phyloP scores from a whole-genome alignment of 768 basidiomycete species.

The Russula olivacea region DNA sequence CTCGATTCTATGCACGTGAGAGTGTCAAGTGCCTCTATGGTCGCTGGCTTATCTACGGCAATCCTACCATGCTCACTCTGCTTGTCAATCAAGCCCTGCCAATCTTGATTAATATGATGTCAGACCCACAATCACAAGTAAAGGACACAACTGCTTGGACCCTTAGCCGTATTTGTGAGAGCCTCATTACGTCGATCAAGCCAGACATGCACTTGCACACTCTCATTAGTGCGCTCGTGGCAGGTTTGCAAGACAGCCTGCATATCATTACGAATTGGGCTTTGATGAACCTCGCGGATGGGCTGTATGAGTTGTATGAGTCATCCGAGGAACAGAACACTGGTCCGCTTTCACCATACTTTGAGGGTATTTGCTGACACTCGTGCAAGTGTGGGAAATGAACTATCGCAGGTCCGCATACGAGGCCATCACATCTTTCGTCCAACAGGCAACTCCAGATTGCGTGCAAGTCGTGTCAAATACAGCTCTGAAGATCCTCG shows the following conservation, averaged over 20 bases:
- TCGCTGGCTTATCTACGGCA: too few relatives aligned
- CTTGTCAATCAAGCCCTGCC: slow-evolving; percentile 93
- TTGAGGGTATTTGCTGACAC: slow-evolving; percentile 56
- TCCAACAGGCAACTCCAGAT: slow-evolving; percentile 74
- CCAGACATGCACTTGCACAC: slow-evolving; percentile 83
- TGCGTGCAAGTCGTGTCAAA: slow-evolving; percentile 76
- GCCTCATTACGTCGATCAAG: slow-evolving; percentile 80
- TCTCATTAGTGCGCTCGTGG: slow-evolving; percentile 76
- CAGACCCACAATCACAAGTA: slow-evolving; percentile 75
- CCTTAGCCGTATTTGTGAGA: slow-evolving; percentile 88
- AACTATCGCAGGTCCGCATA: slow-evolving; percentile 95
- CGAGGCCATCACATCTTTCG: slow-evolving; percentile 86
- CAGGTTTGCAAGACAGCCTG: slow-evolving; percentile 71
- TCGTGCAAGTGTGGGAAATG: slow-evolving; percentile 55
- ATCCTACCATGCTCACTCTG: slow-evolving; percentile 76
- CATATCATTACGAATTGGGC: slow-evolving; percentile 92
- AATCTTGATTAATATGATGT: slow-evolving; percentile 93
- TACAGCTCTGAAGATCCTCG: slow-evolving; percentile 74
- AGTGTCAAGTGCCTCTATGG: too few relatives aligned
- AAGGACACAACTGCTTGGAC: slow-evolving; percentile 99
- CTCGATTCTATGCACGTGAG: too few relatives aligned
- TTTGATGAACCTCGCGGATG: slow-evolving; percentile 91
- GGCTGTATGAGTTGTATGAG: slow-evolving; percentile 69
- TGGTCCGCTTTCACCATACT: slow-evolving; percentile 80
- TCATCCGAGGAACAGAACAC: slow-evolving; percentile 47